Evolutionary conservation across 2,329 filamentous ascomycete species (phyloP), one percentile per base, ranked within the genome.

Genomic region (Fusarium siculi): DNA sequence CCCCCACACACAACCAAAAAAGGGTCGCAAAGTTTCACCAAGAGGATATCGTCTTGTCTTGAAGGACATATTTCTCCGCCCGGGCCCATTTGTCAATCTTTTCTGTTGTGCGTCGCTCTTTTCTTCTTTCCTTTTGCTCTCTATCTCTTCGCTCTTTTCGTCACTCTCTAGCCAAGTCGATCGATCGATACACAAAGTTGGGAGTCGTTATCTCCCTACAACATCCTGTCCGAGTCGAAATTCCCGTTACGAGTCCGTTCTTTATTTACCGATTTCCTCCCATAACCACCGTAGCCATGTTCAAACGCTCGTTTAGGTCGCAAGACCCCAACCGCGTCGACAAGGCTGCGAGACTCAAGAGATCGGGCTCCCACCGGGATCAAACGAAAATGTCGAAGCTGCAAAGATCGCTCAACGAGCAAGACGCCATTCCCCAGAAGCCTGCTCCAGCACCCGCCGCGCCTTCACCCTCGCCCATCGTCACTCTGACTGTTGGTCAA

Each of bases 301-400:
- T 97, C 88, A 97, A 95, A 87, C 94, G 94, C 82, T 95, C 95
- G 80, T 95, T 96, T 86, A 88, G 91, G 83, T 92, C 92, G 77
- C 92, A 92, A 83, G 92, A 96, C 79, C 83, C 82, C 76, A 80
- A 79, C 84, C 93, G 95, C 80, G 93, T 95, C 83, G 93, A 94
- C 86, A 98, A 97, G 91, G 88, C 93, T 84, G 88, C 91, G 83
- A 95, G 94, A 88, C 88, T 93, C 87, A 96, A 92, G 88, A 88
- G 87, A 80, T 81, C 80, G 73, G 80, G 80, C 77, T 84, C 84
- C 73, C 78, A 82, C 72, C 91, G 93, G 87, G 93, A 96, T 85
- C 88, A 91, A 80, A 88, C 91, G 84, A 96, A 95, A 89, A 87
- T 92, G 81, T 88, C 89, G 88, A 96, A 93, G 90, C 88, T 97